Conservation (phyloP, 2,329 filamentous ascomycete species). For the Colletotrichum sp. region DNA sequence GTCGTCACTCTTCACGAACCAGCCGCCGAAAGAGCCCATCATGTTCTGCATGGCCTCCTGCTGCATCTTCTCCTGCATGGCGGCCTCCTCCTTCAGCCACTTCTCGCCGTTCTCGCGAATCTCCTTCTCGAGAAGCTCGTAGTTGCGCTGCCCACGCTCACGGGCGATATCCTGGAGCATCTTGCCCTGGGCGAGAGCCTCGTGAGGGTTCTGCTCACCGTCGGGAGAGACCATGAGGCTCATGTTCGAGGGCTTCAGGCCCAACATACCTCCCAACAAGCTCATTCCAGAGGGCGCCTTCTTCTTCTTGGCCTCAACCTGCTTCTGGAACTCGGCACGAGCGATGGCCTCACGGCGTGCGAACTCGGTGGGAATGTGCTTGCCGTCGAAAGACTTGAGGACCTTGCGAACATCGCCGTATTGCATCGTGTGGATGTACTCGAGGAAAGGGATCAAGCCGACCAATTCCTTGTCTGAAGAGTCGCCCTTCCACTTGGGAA, state of each 20-base stretch:
- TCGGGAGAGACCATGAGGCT: slow-evolving; percentile 64
- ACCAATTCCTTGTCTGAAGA: slow-evolving; percentile 85
- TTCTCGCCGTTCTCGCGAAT: slow-evolving; percentile 93
- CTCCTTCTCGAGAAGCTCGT: slow-evolving; percentile 86
- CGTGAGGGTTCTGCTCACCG: slow-evolving; percentile 72
- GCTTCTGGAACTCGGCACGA: slow-evolving; percentile 82
- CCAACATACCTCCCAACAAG: slow-evolving; percentile 73
- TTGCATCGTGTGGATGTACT: slow-evolving; percentile 95
- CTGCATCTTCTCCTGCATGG: slow-evolving; percentile 84
- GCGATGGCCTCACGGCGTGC: slow-evolving; percentile 85
- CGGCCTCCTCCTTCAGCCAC: slow-evolving; percentile 93
- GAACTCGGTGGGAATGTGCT: slow-evolving; percentile 89
- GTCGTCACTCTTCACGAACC: slow-evolving; percentile 42
- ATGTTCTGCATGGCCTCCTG: slow-evolving; percentile 92
- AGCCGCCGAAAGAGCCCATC: slow-evolving; percentile 76
- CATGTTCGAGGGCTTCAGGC: slow-evolving; percentile 75
- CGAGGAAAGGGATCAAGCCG: slow-evolving; percentile 90
- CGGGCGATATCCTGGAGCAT: slow-evolving; percentile 95
- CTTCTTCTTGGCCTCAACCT: slow-evolving; percentile 71
- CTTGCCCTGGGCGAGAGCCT: slow-evolving; percentile 89
- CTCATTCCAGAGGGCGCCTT: slow-evolving; percentile 65
- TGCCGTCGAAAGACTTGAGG: slow-evolving; percentile 86
- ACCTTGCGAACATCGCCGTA: slow-evolving; percentile 86
- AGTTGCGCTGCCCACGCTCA: slow-evolving; percentile 89
- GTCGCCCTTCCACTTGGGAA: slow-evolving; percentile 89